Evolutionary conservation across 352 stramenopile genomes (phyloP), one percentile per base, ranked within the genome.

Genomic region (Phytophthora litchii): DNA sequence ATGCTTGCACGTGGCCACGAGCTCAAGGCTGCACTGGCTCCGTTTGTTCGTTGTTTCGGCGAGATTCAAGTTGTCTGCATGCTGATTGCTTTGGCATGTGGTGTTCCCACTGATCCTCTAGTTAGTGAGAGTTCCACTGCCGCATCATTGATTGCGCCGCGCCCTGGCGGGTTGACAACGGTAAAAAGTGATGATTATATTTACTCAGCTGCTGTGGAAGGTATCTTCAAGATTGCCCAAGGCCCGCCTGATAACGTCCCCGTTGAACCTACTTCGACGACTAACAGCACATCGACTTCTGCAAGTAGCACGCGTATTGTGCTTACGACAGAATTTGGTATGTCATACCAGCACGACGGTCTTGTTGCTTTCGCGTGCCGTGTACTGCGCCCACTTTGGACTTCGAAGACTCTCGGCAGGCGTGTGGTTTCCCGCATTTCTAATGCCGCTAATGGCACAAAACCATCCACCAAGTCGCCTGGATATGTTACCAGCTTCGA

Each of bases 331-430:
- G 86, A 95, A 46, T 91, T 93, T 57, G 79, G 76, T 51, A 92
- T 95, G 81, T 94, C 86, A 16, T 92, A 89, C 54, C 85, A 95
- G 49, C 86, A 95, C 59, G 85, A 95, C 44, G 86, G 83, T 41
- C 70, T 95, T 20, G 72, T 91, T 3, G 78, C 88, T 37, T 95
- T 95, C 45, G 52, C 90, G n/a, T 80, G 66, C 12, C 84, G 86
- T n/a, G 58, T 94, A n/a, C 64, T 95, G 20, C 79, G 86, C 4
- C 86, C 86, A 2, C 53, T 95, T 3, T 95, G 86, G 86, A 78
- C 72, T 23, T 54, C 67, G 3, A 89, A 89, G 60, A 74, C 76
- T 0, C 64, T 92, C 20, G 83, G 83, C 8, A 73, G 65, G 25
- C 76, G 72, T 40, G 64, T 86, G 2, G 52, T 71, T 19, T 58